phyloP scores from a whole-genome alignment of 2,329 filamentous ascomycete species.

The Zymoseptoria tritici region DNA sequence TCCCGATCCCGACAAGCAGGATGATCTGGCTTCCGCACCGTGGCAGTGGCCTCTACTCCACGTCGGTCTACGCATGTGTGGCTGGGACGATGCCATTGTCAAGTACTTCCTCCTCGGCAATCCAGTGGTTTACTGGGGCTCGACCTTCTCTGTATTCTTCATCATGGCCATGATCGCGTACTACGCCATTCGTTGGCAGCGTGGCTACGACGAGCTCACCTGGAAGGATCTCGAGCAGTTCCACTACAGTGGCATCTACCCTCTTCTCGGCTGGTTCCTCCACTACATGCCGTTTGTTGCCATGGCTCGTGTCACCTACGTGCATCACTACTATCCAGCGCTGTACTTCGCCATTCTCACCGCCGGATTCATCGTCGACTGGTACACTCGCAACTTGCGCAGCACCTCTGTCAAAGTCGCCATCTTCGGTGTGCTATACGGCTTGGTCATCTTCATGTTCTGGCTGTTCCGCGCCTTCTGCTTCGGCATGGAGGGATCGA shows the following conservation, averaged over 20 bases:
- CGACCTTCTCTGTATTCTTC: constrained; percentile 67
- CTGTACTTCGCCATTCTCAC: constrained; percentile 93
- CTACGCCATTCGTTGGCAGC: constrained; percentile 93
- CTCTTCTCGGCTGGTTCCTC: constrained; percentile 85
- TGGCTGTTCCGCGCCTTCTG: constrained; percentile 86
- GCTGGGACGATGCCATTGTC: constrained; percentile 90
- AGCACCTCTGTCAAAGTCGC: constrained; percentile 54
- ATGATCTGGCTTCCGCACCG: constrained; percentile 90
- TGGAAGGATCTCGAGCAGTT: constrained; percentile 81
- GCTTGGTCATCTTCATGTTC: constrained; percentile 70
- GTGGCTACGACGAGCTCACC: constrained; percentile 78
- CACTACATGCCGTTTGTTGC: constrained; percentile 94
- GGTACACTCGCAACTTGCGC: constrained; percentile 62
- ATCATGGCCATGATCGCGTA: constrained; percentile 67
- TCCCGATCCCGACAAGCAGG: constrained; percentile 96
- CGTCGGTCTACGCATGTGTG: constrained; percentile 95
- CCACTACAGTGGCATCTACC: constrained; percentile 88
- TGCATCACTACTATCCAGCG: constrained; percentile 98
- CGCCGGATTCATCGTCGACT: constrained; percentile 83
- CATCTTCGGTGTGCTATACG: constrained; percentile 69
- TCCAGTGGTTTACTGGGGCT: constrained; percentile 91
- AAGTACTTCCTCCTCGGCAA: constrained; percentile 99
- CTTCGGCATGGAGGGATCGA: constrained; percentile 87
- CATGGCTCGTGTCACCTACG: constrained; percentile 98
- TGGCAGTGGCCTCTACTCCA: constrained; percentile 98